Conservation (phyloP, 1,284 basidiomycete species). For the Heterobasidion occidentale region DNA sequence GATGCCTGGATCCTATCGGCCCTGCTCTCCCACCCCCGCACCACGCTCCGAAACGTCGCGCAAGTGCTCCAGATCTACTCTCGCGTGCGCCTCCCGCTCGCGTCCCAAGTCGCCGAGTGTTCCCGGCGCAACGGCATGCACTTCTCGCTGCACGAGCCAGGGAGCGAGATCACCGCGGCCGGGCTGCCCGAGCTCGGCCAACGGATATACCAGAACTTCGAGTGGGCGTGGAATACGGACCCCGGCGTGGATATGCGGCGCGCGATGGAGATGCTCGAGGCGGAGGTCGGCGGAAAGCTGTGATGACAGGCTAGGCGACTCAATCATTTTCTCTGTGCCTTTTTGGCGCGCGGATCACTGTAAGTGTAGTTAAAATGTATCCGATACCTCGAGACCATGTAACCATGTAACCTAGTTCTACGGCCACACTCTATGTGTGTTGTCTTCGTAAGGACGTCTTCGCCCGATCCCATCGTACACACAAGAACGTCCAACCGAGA, state of each 20-base stretch:
- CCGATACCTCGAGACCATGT: too few relatives aligned
- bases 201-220: neutral
- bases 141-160: neutral
- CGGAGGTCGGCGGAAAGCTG: neutral
- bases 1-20: constrained; percentile 33
- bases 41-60: constrained; percentile 25
- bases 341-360: too few relatives aligned
- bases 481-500: too few relatives aligned
- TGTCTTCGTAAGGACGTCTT: too few relatives aligned
- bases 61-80: constrained; percentile 33
- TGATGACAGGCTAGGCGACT: neutral
- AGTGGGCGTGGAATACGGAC: constrained; percentile 1
- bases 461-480: too few relatives aligned
- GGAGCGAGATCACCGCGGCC: neutral
- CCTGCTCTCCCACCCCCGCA: constrained; percentile 33
- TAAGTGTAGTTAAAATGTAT: too few relatives aligned
- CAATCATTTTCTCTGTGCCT: neutral
- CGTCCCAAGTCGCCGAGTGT: constrained; percentile 22
- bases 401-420: too few relatives aligned
- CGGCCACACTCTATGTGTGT: too few relatives aligned
- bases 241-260: neutral
- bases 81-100: constrained; percentile 31
- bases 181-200: neutral
- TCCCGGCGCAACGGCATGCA: constrained; percentile 21
- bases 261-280: neutral